Base-by-base conservation (phyloP, 805 yeast species). In the Ogataea ramenticola region DNA sequence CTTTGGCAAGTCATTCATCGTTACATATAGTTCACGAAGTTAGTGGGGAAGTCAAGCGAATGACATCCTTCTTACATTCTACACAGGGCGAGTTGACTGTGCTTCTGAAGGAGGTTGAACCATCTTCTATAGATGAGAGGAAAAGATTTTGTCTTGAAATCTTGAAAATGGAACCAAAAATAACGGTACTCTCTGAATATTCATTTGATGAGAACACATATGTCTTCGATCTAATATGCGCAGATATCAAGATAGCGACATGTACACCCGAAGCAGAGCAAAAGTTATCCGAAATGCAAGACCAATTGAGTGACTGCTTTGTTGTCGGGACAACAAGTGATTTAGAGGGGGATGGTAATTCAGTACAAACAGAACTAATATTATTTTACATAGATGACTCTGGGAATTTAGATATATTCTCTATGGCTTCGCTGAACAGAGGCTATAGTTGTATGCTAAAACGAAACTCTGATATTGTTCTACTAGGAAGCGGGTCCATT, bases 141-240 rank as follows among this genome's bases (percentile, higher is more conserved):
- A 7, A 7, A 10, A 24, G 27, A 24, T 24, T 24, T 24, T 24
- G 27, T 24, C 27, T 24, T 24, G 27, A 24, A 24, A 24, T 24
- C 27, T 32, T 32, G n/a, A n/a, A 32, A 17, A n/a, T 32, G 7
- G n/a, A 7, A 20, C 45, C 20, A 39, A 33, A 15, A 8, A 43
- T 12, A 40, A 39, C 14, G 24, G 24, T 24, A 20, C n/a, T 48
- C 8, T 36, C 51, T 0, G 16, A 43, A 3, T 49, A 49, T 40
- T 48, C 50, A 38, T 51, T 56, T 37, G 55, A 52, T 17, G 36
- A 43, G 2, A 48, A 49, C 19, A 39, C 34, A 3, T 43, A 17
- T 30, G 53, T 48, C 8, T 47, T 36, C 19, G 45, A 45, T 39
- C 26, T 55, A 16, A 10, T 45, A 1, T 8, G 19, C 44, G 9